phyloP scores from a whole-genome alignment of 2,329 filamentous ascomycete genomes.

The Fusarium sulawesiense region DNA sequence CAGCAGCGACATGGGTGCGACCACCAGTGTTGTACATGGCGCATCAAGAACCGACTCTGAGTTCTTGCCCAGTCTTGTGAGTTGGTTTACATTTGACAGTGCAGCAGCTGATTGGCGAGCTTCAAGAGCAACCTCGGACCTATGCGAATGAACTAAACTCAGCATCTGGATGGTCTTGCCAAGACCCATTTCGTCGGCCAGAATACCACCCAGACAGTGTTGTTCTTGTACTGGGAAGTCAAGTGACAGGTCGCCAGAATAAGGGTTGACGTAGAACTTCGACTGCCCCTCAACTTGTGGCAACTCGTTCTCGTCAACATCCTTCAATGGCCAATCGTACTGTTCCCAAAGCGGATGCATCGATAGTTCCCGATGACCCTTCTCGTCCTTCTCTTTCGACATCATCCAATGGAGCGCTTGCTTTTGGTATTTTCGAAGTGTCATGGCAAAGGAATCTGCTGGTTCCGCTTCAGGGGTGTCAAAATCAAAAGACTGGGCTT shows the following conservation, averaged over 20 bases:
- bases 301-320: slow-evolving; percentile 84
- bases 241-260: slow-evolving; percentile 91
- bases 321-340: slow-evolving; percentile 88
- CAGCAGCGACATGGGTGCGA: slow-evolving; percentile 97
- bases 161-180: slow-evolving; percentile 99
- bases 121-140: slow-evolving; percentile 63
- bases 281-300: slow-evolving; percentile 72
- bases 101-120: slow-evolving; percentile 49
- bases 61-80: slow-evolving; percentile 71
- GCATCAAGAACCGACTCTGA: slow-evolving; percentile 72
- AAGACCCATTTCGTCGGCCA: slow-evolving; percentile 97
- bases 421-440: slow-evolving; percentile 91
- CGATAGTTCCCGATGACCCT: slow-evolving; percentile 76
- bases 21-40: slow-evolving; percentile 89
- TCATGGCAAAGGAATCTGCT: slow-evolving; percentile 82
- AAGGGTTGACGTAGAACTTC: slow-evolving; percentile 95
- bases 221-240: slow-evolving; percentile 95
- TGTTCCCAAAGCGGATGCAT: slow-evolving; percentile 99
- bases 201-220: slow-evolving; percentile 89
- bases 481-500: slow-evolving; percentile 97
- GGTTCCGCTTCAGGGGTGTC: slow-evolving; percentile 88
- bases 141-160: slow-evolving; percentile 88
- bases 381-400: slow-evolving; percentile 86
- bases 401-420: slow-evolving; percentile 98
- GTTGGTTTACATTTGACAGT: slow-evolving; percentile 64